Percentiles rank a stretch among this genome's conserved stretches.
These are phyloP conservation scores for Fusarium musae DNA, from an alignment of 2,329 filamentous ascomycete species.

Conservation along the genomic window DNA sequence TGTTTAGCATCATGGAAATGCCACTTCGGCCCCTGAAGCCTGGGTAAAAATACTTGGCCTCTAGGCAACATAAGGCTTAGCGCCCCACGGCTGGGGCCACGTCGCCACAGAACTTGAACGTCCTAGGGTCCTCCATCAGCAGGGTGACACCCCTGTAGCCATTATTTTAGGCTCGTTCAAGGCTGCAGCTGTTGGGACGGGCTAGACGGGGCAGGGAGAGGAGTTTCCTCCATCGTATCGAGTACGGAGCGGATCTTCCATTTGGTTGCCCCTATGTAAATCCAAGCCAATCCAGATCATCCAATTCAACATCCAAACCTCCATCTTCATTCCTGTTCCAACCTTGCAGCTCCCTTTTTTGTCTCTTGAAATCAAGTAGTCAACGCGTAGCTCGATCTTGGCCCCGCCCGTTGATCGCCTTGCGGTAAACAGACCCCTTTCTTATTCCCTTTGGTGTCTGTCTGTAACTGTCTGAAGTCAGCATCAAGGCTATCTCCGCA, in stretches of 20 bases:
- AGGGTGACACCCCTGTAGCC: constrained; percentile 27
- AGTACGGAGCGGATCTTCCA: constrained; percentile 32
- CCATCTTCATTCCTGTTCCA: constrained; percentile 34
- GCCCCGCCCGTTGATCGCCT: not conserved
- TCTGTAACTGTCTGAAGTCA: constrained; percentile 13
- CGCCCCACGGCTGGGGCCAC: constrained; percentile 30
- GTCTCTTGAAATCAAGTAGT: constrained; percentile 16
- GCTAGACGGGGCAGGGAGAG: constrained; percentile 6
- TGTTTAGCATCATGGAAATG: constrained; percentile 20
- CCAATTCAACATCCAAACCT: constrained; percentile 30
- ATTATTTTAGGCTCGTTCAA: constrained; percentile 4
- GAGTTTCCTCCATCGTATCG: constrained; percentile 1
- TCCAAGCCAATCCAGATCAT: constrained; percentile 33
- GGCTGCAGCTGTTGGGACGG: constrained; percentile 17
- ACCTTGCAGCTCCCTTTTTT: constrained; percentile 27
- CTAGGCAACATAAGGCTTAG: constrained; percentile 25
- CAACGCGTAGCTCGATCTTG: constrained; percentile 8
- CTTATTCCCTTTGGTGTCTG: not conserved
- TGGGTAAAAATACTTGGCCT: constrained; percentile 21
- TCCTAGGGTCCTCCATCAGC: not conserved
- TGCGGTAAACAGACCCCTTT: not conserved
- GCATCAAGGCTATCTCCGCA: constrained; percentile 26
- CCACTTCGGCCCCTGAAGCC: constrained; percentile 23
- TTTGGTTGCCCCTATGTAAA: constrained; percentile 34
- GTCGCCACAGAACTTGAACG: constrained; percentile 23